Evolutionary conservation across 2,329 filamentous ascomycete genomes (phyloP), one percentile per base, ranked within the genome.

Genomic region (Emmonsiellopsis sp.): DNA sequence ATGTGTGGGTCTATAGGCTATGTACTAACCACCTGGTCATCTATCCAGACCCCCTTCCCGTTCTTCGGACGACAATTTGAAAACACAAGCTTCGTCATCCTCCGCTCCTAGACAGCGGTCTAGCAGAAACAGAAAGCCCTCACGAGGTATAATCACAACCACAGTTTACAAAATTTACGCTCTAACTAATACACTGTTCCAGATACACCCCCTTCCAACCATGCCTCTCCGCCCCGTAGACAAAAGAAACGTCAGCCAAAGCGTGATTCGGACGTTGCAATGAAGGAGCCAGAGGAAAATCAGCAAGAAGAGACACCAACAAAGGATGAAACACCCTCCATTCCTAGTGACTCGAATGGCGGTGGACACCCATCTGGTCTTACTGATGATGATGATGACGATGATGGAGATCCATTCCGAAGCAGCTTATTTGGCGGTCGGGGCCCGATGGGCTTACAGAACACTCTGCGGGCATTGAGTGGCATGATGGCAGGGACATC

Each of bases 401-500:
- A 80, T 45, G 80, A 82, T 51, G 79, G 82, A 57, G 77, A 81
- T 61, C 80, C 82, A 2, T 85, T 86, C 64, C 73, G 76, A 53
- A 75, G 74, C 53, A 76, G 76, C 55, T 77, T 82, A 11, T 89
- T 95, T 58, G 84, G 87, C 37, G 62, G 67, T 8, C 82, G 85
- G 42, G 79, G 80, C 46, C 78, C 82, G 13, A 78, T 83, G 51
- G 82, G 83, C 15, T 74, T 97, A 31, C 88, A 89, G 6, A 87
- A 77, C 64, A 95, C 90, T 11, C 78, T 98, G 15, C 80, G 92
- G 66, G 90, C 91, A 15, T 74, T 98, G 59, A 94, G 84, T 51
- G 91, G 91, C 58, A 94, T 95, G 80, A 92, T 96, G 81, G 87
- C 88, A 2, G 87, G 91, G 40, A 84, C 92, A 55, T 86, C 88